These are phyloP conservation scores for Populus davidiana DNA, from an alignment of 345 rosid species.

Conservation along the genomic window DNA sequence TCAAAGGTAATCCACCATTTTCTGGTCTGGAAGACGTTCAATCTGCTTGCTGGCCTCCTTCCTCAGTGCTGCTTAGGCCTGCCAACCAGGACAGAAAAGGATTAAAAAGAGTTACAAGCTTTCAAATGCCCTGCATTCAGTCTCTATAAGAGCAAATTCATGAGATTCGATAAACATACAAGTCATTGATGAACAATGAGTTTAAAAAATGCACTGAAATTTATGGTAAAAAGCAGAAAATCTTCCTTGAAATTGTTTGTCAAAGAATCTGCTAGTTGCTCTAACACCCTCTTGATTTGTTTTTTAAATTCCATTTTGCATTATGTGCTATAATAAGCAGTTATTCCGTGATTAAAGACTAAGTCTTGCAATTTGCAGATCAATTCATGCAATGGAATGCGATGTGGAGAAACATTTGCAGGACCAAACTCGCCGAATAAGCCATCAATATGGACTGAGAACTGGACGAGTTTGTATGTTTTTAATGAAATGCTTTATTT, in stretches of 20 bases:
- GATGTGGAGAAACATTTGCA: slow-evolving; percentile 70
- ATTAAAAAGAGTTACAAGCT: not conserved
- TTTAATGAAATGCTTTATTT: not conserved
- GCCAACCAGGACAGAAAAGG: too few species aligned
- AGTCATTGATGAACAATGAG: too few species aligned
- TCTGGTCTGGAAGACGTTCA: not conserved
- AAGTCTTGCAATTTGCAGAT: slow-evolving; percentile 37
- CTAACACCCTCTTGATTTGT: not conserved
- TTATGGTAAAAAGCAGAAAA: too few species aligned
- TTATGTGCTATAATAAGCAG: not conserved
- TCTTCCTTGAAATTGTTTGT: not conserved
- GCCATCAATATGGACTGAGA: slow-evolving; percentile 88
- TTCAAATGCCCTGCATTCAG: not conserved
- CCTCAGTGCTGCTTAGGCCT: too few species aligned
- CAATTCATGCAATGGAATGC: slow-evolving; percentile 74
- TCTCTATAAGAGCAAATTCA: not conserved
- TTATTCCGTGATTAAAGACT: not conserved
- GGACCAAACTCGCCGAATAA: slow-evolving; percentile 81
- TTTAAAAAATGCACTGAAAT: too few species aligned
- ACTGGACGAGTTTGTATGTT: slow-evolving; percentile 79
- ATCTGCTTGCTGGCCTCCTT: too few species aligned
- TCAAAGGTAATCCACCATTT: not conserved
- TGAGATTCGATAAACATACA: not conserved
- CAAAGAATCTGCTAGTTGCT: not conserved
- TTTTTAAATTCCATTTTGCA: not conserved